Evolutionary conservation across 768 basidiomycete species (phyloP).

Genomic region (Rhodotorula diobovata): DNA sequence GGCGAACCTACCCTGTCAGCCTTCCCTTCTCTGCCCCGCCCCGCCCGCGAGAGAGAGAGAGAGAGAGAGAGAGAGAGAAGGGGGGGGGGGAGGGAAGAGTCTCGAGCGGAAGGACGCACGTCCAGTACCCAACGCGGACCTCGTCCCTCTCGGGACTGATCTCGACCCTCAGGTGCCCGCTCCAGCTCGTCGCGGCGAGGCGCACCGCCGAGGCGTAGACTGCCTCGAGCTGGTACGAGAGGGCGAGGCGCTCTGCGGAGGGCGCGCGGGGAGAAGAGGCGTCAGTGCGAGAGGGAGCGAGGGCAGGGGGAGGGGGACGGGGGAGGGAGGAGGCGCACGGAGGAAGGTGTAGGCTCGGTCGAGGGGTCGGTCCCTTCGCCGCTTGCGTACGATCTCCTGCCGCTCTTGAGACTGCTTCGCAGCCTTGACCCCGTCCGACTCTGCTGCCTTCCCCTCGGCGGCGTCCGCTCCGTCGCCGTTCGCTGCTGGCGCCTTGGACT

Average conservation of each 20-base stretch:
- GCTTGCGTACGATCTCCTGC: neutral
- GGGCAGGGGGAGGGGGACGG: neutral
- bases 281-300: neutral
- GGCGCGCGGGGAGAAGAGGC: no score
- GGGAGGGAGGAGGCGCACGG: constrained; percentile 55
- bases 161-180: constrained; percentile 58
- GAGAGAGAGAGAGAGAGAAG: no score
- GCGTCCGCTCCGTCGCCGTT: neutral
- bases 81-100: neutral
- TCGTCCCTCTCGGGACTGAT: constrained; percentile 46
- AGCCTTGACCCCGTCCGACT: neutral
- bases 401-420: neutral
- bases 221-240: constrained; percentile 88
- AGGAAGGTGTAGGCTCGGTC: constrained; percentile 81
- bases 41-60: no score
- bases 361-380: constrained; percentile 64
- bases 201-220: constrained; percentile 49
- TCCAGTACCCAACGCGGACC: constrained; percentile 78
- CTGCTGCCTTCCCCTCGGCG: neutral
- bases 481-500: neutral
- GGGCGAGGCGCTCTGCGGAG: constrained; percentile 72
- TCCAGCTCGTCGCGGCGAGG: constrained; percentile 43
- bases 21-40: no score
- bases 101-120: constrained; percentile 59
- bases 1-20: no score